phyloP scores from a whole-genome alignment of 2,329 filamentous ascomycete genomes.

The Aspergillus piperis region DNA sequence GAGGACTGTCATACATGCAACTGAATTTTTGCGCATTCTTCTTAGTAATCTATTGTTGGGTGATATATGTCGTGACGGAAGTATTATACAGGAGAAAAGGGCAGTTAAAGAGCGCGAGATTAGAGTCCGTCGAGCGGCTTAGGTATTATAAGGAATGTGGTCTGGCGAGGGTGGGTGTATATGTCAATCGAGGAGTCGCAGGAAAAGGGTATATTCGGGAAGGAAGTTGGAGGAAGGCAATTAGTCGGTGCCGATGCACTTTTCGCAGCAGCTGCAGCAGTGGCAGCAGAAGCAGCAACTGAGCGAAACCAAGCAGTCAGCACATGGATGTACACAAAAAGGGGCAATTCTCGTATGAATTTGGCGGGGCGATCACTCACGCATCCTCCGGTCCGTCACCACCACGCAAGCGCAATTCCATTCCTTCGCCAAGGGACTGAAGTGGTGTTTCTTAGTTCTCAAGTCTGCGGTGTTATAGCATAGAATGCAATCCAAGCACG shows the following conservation, averaged over 20 bases:
- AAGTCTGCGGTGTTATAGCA: not conserved
- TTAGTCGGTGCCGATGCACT: not conserved
- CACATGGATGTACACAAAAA: not conserved
- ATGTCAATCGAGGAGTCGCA: not conserved
- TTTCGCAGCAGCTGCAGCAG: conserved; percentile 5
- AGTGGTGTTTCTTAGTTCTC: not conserved
- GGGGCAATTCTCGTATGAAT: not conserved
- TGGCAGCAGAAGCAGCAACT: conserved; percentile 9
- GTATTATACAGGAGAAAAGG: conserved; percentile 4
- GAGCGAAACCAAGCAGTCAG: not conserved
- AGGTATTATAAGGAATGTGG: not conserved
- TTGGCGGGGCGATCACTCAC: not conserved
- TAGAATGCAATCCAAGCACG: not conserved
- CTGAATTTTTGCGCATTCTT: not conserved
- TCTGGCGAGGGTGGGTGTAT: not conserved
- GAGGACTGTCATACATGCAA: not conserved
- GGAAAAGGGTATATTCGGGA: not conserved
- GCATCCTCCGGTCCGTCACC: conserved; percentile 10
- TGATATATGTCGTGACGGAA: conserved; percentile 5
- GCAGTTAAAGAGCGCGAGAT: not conserved
- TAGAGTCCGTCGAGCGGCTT: not conserved
- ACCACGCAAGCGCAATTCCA: conserved; percentile 10
- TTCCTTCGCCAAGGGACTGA: conserved; percentile 2
- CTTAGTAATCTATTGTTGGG: conserved; percentile 4
- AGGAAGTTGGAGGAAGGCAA: not conserved